Conservation (phyloP, 73 alveolate genomes). For the Paramecium octaurelia region DNA sequence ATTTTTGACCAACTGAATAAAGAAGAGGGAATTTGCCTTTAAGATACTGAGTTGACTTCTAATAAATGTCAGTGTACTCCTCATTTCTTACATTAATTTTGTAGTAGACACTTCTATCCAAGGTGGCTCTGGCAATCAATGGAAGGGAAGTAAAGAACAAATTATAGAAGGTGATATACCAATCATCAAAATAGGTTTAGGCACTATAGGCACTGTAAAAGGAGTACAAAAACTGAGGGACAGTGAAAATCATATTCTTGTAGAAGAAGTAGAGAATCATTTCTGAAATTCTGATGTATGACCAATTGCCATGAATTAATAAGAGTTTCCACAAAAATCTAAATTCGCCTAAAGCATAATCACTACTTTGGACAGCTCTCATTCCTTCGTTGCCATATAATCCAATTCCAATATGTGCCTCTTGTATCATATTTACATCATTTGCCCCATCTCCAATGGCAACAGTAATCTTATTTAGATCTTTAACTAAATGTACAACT, state of each 20-base stretch:
- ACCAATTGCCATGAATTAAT: slow-evolving; percentile 90
- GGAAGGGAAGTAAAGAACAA: slow-evolving; percentile 68
- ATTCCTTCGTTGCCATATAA: slow-evolving; percentile 96
- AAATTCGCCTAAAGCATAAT: slow-evolving; percentile 93
- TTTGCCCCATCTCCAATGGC: slow-evolving; percentile 96
- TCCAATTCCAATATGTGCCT: slow-evolving; percentile 82
- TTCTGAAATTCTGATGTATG: slow-evolving; percentile 85
- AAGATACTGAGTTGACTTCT: slow-evolving; percentile 28
- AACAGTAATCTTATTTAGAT: slow-evolving; percentile 73
- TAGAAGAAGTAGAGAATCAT: slow-evolving; percentile 91
- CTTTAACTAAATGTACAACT: slow-evolving; percentile 75
- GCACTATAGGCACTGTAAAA: slow-evolving; percentile 74
- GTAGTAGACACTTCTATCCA: slow-evolving; percentile 67
- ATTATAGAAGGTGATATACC: slow-evolving; percentile 69
- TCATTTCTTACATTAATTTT: slow-evolving; percentile 60
- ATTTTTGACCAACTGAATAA: slow-evolving; percentile 72
- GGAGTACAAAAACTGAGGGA: slow-evolving; percentile 52
- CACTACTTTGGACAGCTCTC: slow-evolving; percentile 93
- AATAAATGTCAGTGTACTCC: background rate
- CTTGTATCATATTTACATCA: slow-evolving; percentile 89
- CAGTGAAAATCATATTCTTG: slow-evolving; percentile 68
- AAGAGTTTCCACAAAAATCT: slow-evolving; percentile 81
- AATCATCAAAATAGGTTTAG: slow-evolving; percentile 68
- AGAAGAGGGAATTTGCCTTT: slow-evolving; percentile 59
- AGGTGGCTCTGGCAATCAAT: slow-evolving; percentile 62